Base-by-base conservation (phyloP, 192 early-diverging fungal species). In the Powellomyces hirtus region DNA sequence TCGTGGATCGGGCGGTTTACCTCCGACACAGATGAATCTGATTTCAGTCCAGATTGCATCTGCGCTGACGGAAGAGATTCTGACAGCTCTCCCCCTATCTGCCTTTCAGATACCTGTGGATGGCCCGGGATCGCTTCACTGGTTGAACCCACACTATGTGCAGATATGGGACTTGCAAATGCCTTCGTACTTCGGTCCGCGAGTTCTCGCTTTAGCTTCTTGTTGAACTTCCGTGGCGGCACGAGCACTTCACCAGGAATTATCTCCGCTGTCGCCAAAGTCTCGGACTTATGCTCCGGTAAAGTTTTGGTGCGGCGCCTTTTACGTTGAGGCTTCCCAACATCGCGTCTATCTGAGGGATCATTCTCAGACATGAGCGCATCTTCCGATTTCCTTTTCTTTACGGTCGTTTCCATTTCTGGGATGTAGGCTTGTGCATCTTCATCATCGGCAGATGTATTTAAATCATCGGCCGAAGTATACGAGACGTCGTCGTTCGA, bases 391-490 rank as follows among this genome's bases (percentile, higher is more conserved):
- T 49, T 49, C 46, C 46, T 3, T 49, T 49, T 49, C 14, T 49
- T 2, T 49, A 3, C 2, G 46, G 46, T 14, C 5, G n/a, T 3
- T 14, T 16, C 46, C 46, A 3, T 24, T 2, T 53, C 65, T 2
- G 65, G 65, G n/a, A 67, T 58, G 29, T 38, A 67, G 14, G 65
- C 65, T 20, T 64, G 38, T 4, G 16, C 42, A 22, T 64, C 62
- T 30, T 67, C 65, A 22, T 42, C 55, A 42, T 59, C 50, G 42
- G 36, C n/a, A 56, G 53, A 56, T 16, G 53, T 31, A 16, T 37
- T 36, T 22, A 33, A 8, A 29, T 51, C 46, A 45, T 65, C 55
- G 27, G 30, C 33, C 16, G 31, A 38, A 20, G 42, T 60, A 50
- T 64, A 35, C 24, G 60, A 66, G 6, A 24, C 59, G 29, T 63